Evolutionary conservation across 176 grass and related monocot species (phyloP).

Genomic region (Alloteropsis semialata): DNA sequence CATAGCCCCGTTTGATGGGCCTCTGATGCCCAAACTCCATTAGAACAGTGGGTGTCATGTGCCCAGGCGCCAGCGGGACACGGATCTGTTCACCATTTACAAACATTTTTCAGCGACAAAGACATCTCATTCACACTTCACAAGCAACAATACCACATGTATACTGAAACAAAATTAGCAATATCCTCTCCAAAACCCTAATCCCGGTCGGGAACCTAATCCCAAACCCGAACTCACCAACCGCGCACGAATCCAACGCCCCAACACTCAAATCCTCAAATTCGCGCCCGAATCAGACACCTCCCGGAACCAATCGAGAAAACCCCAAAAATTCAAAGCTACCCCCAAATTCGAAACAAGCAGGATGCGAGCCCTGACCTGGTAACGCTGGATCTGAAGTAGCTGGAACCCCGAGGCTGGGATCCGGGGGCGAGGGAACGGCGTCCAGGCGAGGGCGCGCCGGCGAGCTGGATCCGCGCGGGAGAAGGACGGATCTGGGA

Average conservation of each 20-base stretch:
- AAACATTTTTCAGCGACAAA: conserved; percentile 8
- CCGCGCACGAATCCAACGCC: background rate
- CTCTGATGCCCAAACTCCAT: conserved; percentile 54
- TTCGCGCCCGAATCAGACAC: conserved; percentile 1
- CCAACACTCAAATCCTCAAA: background rate
- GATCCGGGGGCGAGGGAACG: background rate
- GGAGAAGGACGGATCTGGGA: conserved; percentile 27
- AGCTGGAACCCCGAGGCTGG: background rate
- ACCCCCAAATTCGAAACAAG: background rate
- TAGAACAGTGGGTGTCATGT: conserved; percentile 63
- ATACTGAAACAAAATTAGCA: background rate
- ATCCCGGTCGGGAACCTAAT: background rate
- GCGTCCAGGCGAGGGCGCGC: background rate
- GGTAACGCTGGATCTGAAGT: conserved; percentile 38
- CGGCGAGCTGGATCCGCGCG: conserved; percentile 28
- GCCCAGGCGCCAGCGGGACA: conserved; percentile 41
- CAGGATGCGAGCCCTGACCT: conserved; percentile 18
- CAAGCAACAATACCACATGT: background rate
- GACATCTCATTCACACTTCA: background rate
- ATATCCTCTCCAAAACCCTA: conserved; percentile 27
- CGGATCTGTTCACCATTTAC: conserved; percentile 22
- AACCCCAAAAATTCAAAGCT: background rate
- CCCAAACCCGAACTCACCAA: background rate
- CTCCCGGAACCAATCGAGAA: conserved; percentile 3
- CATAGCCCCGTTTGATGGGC: conserved; percentile 41